These are phyloP conservation scores for Nicotiana attenuata DNA, from an alignment of 257 asterid genomes.

Conservation along the genomic window DNA sequence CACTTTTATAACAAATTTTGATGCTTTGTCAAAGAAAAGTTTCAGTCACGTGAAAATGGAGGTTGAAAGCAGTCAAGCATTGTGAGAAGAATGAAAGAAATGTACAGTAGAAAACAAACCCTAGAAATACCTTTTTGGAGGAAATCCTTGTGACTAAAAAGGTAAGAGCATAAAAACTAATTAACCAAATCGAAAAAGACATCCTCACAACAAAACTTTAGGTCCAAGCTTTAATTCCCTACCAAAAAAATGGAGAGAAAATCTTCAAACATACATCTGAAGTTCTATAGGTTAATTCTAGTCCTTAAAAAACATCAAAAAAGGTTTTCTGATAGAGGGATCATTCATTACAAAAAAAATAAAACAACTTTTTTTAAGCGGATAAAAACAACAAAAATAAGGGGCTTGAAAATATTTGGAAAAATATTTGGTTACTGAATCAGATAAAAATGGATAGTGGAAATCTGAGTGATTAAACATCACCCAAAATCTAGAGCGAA, in stretches of 20 bases:
- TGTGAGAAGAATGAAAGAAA: background rate
- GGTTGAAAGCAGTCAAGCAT: background rate
- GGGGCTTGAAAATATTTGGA: background rate
- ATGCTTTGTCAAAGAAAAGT: constrained; percentile 19
- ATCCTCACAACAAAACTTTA: no score
- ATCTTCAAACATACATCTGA: background rate
- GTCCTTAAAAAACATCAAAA: background rate
- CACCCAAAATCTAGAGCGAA: background rate
- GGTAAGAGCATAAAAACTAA: background rate
- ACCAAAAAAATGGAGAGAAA: background rate
- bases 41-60: constrained; percentile 22
- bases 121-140: background rate
- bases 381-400: background rate
- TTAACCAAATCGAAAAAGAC: background rate
- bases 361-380: no score
- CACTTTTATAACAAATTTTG: constrained; percentile 11
- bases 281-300: background rate
- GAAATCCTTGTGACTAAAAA: background rate
- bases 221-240: background rate
- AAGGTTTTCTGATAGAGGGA: background rate
- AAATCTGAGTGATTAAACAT: background rate
- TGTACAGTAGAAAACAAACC: background rate
- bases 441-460: background rate
- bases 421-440: background rate
- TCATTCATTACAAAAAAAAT: background rate